phyloP scores from a whole-genome alignment of 176 grass and related monocot species.

The Eragrostis nindensis region DNA sequence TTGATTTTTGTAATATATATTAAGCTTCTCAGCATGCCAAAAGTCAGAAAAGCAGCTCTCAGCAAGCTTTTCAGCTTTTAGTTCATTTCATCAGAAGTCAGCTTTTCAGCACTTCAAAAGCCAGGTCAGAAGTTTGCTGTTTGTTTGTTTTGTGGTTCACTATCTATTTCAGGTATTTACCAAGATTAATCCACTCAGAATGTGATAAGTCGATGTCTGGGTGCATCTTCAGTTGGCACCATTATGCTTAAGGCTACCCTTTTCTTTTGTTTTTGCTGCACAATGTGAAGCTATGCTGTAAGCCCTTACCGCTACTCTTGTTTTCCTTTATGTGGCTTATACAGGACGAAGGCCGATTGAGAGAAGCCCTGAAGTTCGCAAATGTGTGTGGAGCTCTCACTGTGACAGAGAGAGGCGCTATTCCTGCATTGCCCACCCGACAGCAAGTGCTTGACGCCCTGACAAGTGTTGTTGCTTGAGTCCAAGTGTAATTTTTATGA shows the following conservation, averaged over 20 bases:
- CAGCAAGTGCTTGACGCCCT: constrained; percentile 75
- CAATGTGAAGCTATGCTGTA: neutral
- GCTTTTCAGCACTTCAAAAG: no score
- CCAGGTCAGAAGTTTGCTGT: no score
- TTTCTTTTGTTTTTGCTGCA: neutral
- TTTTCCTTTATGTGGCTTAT: constrained; percentile 6
- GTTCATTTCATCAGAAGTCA: no score
- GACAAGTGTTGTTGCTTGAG: constrained; percentile 56
- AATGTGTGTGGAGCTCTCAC: constrained; percentile 89
- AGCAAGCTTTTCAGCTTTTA: no score
- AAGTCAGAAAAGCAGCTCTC: no score
- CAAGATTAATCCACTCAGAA: neutral
- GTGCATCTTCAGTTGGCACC: neutral
- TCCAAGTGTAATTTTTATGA: neutral
- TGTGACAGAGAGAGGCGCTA: constrained; percentile 83
- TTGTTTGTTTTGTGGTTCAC: neutral
- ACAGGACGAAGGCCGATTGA: constrained; percentile 79
- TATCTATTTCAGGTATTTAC: neutral
- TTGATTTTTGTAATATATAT: no score
- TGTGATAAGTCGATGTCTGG: neutral
- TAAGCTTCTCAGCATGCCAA: no score
- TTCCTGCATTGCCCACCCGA: constrained; percentile 79
- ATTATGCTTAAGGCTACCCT: neutral
- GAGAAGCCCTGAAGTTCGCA: constrained; percentile 88
- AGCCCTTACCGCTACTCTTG: neutral